phyloP scores from a whole-genome alignment of 1,139 yeast species.

The Hemisphaericaspora xylanilytica region DNA sequence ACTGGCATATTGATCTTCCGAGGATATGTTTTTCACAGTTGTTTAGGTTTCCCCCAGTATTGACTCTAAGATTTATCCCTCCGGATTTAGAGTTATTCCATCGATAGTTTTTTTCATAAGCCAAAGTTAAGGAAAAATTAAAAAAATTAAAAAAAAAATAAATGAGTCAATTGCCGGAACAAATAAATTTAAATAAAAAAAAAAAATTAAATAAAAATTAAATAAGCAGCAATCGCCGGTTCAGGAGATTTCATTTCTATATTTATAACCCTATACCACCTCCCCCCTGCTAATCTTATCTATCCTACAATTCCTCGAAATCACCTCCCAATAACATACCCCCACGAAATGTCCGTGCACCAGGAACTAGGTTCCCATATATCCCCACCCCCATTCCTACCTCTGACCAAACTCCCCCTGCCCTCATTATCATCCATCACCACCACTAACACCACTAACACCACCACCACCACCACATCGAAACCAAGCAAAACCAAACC shows the following conservation, averaged over 20 bases:
- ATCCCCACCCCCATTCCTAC: not conserved
- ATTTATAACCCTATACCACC: too few relatives aligned
- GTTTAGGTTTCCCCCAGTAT: too few relatives aligned
- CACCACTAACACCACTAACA: not conserved
- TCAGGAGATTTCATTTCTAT: too few relatives aligned
- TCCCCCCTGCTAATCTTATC: too few relatives aligned
- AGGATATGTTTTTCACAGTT: not conserved
- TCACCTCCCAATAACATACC: too few relatives aligned
- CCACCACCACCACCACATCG: too few relatives aligned
- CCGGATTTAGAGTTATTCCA: too few relatives aligned
- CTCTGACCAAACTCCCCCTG: not conserved
- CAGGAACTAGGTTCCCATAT: not conserved
- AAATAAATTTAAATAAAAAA: not conserved
- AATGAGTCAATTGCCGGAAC: too few relatives aligned
- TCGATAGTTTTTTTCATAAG: too few relatives aligned
- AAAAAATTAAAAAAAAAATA: not conserved
- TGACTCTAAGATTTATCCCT: not conserved
- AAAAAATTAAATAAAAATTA: not conserved
- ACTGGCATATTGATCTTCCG: not conserved
- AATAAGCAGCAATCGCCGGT: not conserved
- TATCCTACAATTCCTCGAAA: too few relatives aligned
- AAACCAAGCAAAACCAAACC: constrained; percentile 15
- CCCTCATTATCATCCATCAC: not conserved
- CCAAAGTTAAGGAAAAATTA: too few relatives aligned
- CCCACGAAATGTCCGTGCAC: not conserved